Evolutionary conservation across 2,329 filamentous ascomycete species (phyloP), one percentile per base, ranked within the genome.

Genomic region (Botrytis byssoidea): DNA sequence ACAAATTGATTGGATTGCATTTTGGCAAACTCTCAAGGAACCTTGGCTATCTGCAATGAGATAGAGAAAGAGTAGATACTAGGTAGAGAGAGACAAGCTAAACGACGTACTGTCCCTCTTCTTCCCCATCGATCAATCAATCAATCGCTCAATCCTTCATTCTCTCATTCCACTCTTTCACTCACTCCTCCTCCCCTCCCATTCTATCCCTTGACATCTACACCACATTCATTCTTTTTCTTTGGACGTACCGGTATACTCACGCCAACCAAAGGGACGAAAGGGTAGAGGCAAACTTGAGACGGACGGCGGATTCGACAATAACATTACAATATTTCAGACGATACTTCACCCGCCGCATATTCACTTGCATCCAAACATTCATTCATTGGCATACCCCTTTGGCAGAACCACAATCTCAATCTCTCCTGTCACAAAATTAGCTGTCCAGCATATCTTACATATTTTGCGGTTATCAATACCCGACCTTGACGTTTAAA

Each of bases 401-500:
- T 46, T 55, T 55, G 25, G 16, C 46, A 55, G 35, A 68, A 18
- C 42, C 35, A 22, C 46, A 18, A 25, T 29, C 35, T 32, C 37
- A 18, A 44, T 29, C 20, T 32, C 40, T 29, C 44, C 8, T 9
- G 29, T 40, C n/a, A 37, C 46, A 9, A 10, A 42, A 35, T 14
- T 29, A 42, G 57, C 42, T 29, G 35, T 35, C 32, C 46, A 29
- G 44, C 16, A 32, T 48, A 32, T 40, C 18, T 63, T 71, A 35
- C 69, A 71, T 40, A n/a, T 71, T 48, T 29, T 29, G 42, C 51
- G 65, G 25, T 55, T 55, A 68, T 22, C 65, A 22, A 64, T 42
- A 71, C 32, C 57, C 44, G 35, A 71, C n/a, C 46, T 71, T 65
- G 44, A 40, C 35, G 57, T 22, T 66, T 22, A 37, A 72, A 68